These are phyloP conservation scores for Alternaria gansuensis DNA, from an alignment of 2,329 filamentous ascomycete genomes.

Conservation along the genomic window DNA sequence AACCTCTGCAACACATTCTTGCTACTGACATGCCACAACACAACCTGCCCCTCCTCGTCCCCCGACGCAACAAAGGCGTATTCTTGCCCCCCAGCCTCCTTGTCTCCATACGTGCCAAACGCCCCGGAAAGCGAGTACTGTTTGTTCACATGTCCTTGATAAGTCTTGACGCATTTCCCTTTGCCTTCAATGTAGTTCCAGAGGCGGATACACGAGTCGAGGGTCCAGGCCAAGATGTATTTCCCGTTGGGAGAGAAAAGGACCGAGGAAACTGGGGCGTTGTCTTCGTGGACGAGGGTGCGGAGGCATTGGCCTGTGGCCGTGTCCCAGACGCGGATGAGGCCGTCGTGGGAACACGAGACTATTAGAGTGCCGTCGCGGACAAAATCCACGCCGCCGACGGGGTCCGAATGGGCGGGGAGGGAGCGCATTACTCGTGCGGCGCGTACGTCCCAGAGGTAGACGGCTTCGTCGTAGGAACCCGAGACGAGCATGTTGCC, in stretches of 20 bases:
- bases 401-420: conserved; percentile 93
- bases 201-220: conserved; percentile 87
- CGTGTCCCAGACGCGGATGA: conserved; percentile 87
- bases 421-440: conserved; percentile 87
- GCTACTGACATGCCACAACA: conserved; percentile 89
- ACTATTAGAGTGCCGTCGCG: conserved; percentile 90
- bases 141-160: conserved; percentile 88
- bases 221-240: conserved; percentile 88
- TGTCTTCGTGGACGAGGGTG: conserved; percentile 95
- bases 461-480: conserved; percentile 96
- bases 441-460: conserved; percentile 93
- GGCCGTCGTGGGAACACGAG: conserved; percentile 87
- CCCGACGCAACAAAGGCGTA: conserved; percentile 77
- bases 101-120: conserved; percentile 72
- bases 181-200: conserved; percentile 96
- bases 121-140: conserved; percentile 85
- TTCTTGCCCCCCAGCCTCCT: conserved; percentile 28
- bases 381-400: conserved; percentile 92
- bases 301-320: conserved; percentile 93
- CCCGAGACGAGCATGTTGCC: conserved; percentile 96
- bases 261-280: conserved; percentile 86
- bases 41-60: conserved; percentile 84
- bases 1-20: conserved; percentile 81
- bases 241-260: conserved; percentile 94
- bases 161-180: conserved; percentile 93